These are phyloP conservation scores for Pseudohyphozyma bogoriensis DNA, from an alignment of 768 basidiomycete species.

Conservation along the genomic window DNA sequence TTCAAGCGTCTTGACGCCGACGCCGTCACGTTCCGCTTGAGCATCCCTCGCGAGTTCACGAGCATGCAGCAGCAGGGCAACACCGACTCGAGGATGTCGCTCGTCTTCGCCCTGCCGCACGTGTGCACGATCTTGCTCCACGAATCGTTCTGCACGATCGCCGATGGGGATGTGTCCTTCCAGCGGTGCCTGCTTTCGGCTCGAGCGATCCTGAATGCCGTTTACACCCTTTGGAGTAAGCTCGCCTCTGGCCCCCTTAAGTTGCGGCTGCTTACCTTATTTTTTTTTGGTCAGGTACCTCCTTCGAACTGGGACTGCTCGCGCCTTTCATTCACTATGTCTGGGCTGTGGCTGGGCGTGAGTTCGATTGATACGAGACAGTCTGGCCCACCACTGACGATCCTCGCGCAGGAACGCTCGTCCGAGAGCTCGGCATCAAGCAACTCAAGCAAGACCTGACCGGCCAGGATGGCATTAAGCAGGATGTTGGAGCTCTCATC, in stretches of 20 bases:
- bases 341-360: conserved; percentile 26
- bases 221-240: conserved; percentile 14
- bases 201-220: conserved; percentile 16
- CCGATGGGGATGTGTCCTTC: conserved; percentile 10
- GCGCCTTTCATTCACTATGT: conserved; percentile 19
- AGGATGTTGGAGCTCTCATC: conserved; percentile 13
- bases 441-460: neutral
- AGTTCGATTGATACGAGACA: neutral
- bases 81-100: conserved; percentile 13
- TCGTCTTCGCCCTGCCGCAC: conserved; percentile 23
- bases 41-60: conserved; percentile 30
- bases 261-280: rapidly evolving
- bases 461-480: conserved; percentile 1
- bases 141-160: conserved; percentile 24
- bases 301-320: conserved; percentile 19
- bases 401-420: conserved; percentile 18
- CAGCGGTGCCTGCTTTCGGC: conserved; percentile 11
- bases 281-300: neutral
- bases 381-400: neutral
- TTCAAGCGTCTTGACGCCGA: conserved; percentile 28
- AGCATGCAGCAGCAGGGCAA: conserved; percentile 1
- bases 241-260: too few species aligned
- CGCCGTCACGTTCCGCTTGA: conserved; percentile 23
- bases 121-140: conserved; percentile 24
- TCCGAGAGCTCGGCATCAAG: conserved; percentile 25